These are phyloP conservation scores for Cicer pinnatifidum DNA, from an alignment of 306 rosid species.

Conservation along the genomic window DNA sequence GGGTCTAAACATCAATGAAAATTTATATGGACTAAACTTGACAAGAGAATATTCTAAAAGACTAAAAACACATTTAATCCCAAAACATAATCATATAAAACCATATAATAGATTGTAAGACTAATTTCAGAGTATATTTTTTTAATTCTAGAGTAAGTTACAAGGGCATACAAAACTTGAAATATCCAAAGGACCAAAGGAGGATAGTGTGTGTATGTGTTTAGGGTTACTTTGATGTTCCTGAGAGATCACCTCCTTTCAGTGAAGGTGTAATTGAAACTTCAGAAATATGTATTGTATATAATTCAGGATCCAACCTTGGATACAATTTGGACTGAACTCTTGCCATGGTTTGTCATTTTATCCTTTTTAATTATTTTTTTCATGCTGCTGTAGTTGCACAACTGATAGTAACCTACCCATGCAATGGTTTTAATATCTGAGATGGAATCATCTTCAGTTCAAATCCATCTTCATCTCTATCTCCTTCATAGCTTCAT, in stretches of 20 bases:
- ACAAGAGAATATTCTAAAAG: background rate
- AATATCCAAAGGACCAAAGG: conserved; percentile 27
- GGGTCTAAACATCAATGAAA: background rate
- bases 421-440: background rate
- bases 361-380: background rate
- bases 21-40: background rate
- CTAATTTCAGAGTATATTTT: background rate
- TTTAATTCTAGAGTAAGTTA: conserved; percentile 21
- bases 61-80: background rate
- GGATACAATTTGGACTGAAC: background rate
- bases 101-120: conserved; percentile 15
- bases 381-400: background rate
- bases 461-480: background rate
- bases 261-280: conserved; percentile 9
- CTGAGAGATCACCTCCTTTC: conserved; percentile 31
- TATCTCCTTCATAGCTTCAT: background rate
- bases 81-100: conserved; percentile 10
- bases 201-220: background rate
- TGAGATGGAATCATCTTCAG: background rate
- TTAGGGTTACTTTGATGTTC: background rate
- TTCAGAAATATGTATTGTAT: background rate
- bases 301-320: background rate
- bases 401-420: background rate
- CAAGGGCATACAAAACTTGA: conserved; percentile 27
- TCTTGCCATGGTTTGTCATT: background rate